Evolutionary conservation across 768 basidiomycete species (phyloP).

Genomic region (Boletus edulis): DNA sequence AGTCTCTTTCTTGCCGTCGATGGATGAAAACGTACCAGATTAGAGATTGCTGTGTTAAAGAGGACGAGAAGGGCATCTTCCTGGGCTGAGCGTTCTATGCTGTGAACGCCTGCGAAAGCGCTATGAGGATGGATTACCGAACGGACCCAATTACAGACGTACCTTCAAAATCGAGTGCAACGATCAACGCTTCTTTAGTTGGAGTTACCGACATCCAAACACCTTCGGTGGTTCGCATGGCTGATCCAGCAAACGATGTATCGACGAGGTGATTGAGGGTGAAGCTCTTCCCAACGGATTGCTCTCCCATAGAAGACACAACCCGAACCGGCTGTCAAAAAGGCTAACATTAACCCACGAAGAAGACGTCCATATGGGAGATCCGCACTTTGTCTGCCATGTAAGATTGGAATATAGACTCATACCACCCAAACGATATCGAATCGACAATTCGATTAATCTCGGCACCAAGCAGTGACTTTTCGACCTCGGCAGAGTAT

Average conservation of each 20-base stretch:
- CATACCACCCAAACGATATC: constrained; percentile 65
- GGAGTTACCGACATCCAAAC: constrained; percentile 69
- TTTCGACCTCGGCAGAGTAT: constrained; percentile 47
- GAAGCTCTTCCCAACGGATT: constrained; percentile 63
- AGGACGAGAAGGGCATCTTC: constrained; percentile 64
- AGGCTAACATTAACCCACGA: neutral
- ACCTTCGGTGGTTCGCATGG: constrained; percentile 63
- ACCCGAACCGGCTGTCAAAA: constrained; percentile 53
- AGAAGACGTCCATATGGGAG: neutral
- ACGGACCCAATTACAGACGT: neutral
- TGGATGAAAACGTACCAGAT: constrained; percentile 40
- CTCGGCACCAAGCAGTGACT: constrained; percentile 55
- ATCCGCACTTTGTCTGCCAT: constrained; percentile 49
- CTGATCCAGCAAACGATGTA: constrained; percentile 63
- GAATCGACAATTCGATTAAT: constrained; percentile 53
- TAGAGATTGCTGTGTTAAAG: constrained; percentile 65
- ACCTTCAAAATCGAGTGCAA: constrained; percentile 68
- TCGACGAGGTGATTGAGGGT: constrained; percentile 60
- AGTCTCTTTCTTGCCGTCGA: neutral
- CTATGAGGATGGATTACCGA: neutral
- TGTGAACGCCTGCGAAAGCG: constrained; percentile 51
- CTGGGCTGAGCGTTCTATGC: constrained; percentile 60
- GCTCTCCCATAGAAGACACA: constrained; percentile 68
- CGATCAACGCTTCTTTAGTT: constrained; percentile 51
- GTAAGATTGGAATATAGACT: constrained; percentile 61